These are phyloP conservation scores for Colletotrichum aenigma DNA, from an alignment of 2,329 filamentous ascomycete species.

Conservation along the genomic window DNA sequence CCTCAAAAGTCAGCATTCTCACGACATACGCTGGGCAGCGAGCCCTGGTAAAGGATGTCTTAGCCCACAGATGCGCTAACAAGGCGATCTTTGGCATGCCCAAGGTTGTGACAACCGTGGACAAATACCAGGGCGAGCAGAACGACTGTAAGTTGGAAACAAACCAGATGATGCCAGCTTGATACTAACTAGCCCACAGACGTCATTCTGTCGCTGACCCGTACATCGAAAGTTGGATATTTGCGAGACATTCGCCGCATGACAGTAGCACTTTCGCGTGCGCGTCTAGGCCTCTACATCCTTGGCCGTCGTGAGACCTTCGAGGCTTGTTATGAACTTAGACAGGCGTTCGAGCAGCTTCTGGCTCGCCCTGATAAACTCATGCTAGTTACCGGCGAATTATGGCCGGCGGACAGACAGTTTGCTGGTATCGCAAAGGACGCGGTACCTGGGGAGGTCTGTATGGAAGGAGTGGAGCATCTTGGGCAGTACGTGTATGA, in stretches of 20 bases:
- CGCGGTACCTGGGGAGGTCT: slow-evolving; percentile 60
- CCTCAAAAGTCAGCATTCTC: slow-evolving; percentile 82
- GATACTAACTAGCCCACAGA: slow-evolving; percentile 57
- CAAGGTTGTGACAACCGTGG: slow-evolving; percentile 89
- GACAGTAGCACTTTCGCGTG: slow-evolving; percentile 92
- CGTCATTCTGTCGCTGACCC: slow-evolving; percentile 89
- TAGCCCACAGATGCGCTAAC: slow-evolving; percentile 80
- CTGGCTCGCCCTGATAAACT: slow-evolving; percentile 82
- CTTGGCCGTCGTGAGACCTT: slow-evolving; percentile 89
- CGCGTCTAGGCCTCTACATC: slow-evolving; percentile 89
- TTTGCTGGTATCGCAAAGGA: slow-evolving; percentile 49
- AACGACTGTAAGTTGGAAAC: slow-evolving; percentile 83
- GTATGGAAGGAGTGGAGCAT: slow-evolving; percentile 93
- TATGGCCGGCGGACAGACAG: slow-evolving; percentile 73
- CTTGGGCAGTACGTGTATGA: slow-evolving; percentile 95
- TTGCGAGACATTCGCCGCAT: slow-evolving; percentile 91
- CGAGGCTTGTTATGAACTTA: slow-evolving; percentile 85
- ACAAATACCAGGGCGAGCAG: slow-evolving; percentile 99
- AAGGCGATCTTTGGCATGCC: slow-evolving; percentile 89
- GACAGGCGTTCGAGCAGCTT: slow-evolving; percentile 82
- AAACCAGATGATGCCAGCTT: background rate
- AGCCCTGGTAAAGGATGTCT: slow-evolving; percentile 85
- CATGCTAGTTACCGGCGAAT: slow-evolving; percentile 80
- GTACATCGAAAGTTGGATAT: slow-evolving; percentile 89
- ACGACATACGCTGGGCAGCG: slow-evolving; percentile 93